These are phyloP conservation scores for Nannochloropsis gaditana DNA, from an alignment of 108 stramenopile species.

Conservation along the genomic window DNA sequence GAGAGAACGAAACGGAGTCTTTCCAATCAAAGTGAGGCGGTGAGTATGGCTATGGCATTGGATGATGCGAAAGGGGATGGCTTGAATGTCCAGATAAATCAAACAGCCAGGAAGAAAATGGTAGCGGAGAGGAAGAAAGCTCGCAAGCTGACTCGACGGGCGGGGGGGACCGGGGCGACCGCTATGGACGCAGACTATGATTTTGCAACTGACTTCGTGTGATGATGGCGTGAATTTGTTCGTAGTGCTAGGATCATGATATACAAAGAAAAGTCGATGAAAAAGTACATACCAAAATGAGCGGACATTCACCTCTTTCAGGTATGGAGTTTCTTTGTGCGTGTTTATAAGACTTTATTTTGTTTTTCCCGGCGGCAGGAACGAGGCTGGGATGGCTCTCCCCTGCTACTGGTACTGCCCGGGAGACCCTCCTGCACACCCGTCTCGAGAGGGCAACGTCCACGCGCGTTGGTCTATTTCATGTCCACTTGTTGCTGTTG, in stretches of 20 bases:
- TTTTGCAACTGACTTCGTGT: conserved; percentile 29
- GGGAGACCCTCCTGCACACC: no score
- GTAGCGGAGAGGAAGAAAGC: conserved; percentile 35
- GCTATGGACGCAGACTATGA: conserved; percentile 26
- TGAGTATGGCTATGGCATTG: conserved; percentile 20
- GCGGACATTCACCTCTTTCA: no score
- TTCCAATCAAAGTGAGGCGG: background rate
- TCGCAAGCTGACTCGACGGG: conserved; percentile 10
- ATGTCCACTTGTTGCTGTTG: no score
- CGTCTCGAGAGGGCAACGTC: no score
- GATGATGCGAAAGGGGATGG: conserved; percentile 28
- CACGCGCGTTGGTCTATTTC: no score
- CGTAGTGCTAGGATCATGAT: background rate
- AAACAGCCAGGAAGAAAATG: conserved; percentile 30
- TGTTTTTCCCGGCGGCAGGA: no score
- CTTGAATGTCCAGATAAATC: conserved; percentile 38
- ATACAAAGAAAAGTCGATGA: background rate
- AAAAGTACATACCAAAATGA: background rate
- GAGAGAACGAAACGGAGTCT: background rate
- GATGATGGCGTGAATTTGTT: background rate
- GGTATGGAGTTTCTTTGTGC: no score
- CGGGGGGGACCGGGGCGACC: background rate
- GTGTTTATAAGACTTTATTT: no score
- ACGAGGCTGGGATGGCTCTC: no score
- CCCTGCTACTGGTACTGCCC: no score